Evolutionary conservation across 139 green algal genomes (phyloP).

Genomic region (Chlorella sorokiniana): DNA sequence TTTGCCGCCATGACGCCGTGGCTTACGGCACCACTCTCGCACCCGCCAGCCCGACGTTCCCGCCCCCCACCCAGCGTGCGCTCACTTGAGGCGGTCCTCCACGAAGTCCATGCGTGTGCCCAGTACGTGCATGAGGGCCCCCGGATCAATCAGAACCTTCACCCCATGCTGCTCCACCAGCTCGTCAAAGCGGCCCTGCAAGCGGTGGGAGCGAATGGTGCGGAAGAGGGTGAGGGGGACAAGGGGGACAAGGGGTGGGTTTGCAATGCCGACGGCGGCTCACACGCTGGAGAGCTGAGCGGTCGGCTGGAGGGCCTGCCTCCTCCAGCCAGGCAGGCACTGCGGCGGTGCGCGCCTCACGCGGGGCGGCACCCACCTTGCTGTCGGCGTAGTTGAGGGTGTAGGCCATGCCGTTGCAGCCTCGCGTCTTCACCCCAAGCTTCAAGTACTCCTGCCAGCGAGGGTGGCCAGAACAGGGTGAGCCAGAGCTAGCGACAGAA

Average conservation of each 20-base stretch:
- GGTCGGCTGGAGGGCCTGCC: too few species aligned
- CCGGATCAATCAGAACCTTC: slow-evolving; percentile 91
- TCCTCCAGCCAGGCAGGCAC: too few species aligned
- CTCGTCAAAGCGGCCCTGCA: slow-evolving; percentile 92
- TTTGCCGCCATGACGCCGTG: too few species aligned
- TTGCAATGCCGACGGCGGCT: too few species aligned
- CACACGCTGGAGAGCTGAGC: too few species aligned
- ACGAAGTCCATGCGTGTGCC: slow-evolving; percentile 97
- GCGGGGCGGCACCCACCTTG: too few species aligned
- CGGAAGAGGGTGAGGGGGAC: not conserved
- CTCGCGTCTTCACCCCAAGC: slow-evolving; percentile 90
- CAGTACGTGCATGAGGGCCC: slow-evolving; percentile 96
- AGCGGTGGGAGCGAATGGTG: not conserved
- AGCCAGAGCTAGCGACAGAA: not conserved
- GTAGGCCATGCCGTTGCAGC: slow-evolving; percentile 97
- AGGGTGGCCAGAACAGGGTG: not conserved
- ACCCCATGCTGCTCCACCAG: slow-evolving; percentile 92
- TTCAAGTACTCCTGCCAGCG: slow-evolving; percentile 84
- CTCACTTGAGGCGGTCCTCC: slow-evolving; percentile 84
- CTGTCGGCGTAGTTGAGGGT: slow-evolving; percentile 95
- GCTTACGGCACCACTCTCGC: not conserved
- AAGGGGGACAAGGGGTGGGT: not conserved
- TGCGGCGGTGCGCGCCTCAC: too few species aligned
- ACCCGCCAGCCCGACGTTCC: not conserved
- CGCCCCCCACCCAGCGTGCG: not conserved